These are phyloP conservation scores for Aspergillus felis DNA, from an alignment of 2,329 filamentous ascomycete species.

Conservation along the genomic window DNA sequence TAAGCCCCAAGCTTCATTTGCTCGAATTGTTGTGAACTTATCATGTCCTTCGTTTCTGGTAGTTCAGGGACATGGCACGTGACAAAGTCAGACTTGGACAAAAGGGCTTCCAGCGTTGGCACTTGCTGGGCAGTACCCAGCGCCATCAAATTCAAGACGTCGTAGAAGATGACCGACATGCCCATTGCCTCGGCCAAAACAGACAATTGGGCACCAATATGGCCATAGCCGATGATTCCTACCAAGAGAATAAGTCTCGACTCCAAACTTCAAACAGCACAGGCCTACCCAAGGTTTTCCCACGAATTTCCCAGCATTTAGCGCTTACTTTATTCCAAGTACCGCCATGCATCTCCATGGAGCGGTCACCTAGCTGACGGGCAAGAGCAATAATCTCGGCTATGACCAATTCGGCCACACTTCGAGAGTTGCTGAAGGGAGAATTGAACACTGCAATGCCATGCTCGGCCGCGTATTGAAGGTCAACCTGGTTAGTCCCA, in stretches of 20 bases:
- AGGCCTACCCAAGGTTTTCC: conserved; percentile 78
- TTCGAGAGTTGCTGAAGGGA: conserved; percentile 95
- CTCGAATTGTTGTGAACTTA: conserved; percentile 71
- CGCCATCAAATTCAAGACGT: conserved; percentile 90
- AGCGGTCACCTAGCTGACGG: conserved; percentile 88
- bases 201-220: conserved; percentile 93
- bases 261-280: conserved; percentile 1
- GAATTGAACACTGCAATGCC: conserved; percentile 98
- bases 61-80: conserved; percentile 93
- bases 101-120: conserved; percentile 68
- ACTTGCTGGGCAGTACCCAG: conserved; percentile 86
- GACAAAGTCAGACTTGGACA: conserved; percentile 82
- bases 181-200: conserved; percentile 97
- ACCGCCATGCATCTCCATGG: conserved; percentile 87
- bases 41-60: conserved; percentile 88
- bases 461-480: conserved; percentile 43
- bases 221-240: conserved; percentile 93
- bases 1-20: conserved; percentile 93
- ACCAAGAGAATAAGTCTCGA: conserved; percentile 9
- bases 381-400: conserved; percentile 88
- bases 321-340: conserved; percentile 97
- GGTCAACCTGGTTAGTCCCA: conserved; percentile 65
- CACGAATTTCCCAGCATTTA: conserved; percentile 96
- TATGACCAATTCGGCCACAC: conserved; percentile 94
- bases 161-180: conserved; percentile 97